phyloP scores from a whole-genome alignment of 2,329 filamentous ascomycete species.

The Arthrobotrys pseudoclavata region DNA sequence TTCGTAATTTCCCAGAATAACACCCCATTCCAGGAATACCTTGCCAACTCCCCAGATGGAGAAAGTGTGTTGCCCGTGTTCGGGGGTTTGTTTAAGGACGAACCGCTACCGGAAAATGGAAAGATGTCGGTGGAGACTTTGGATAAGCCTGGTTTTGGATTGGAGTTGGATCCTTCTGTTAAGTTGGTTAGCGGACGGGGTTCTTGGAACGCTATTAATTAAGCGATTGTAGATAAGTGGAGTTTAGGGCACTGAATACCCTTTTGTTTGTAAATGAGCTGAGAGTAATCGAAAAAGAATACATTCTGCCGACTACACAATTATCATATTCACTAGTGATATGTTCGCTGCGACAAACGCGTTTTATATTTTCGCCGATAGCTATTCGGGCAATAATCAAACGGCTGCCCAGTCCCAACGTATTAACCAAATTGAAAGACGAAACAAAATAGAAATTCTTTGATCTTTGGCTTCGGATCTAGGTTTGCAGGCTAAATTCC shows the following conservation, averaged over 20 bases:
- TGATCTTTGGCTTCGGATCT: too few relatives aligned
- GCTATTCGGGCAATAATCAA: too few relatives aligned
- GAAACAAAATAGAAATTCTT: too few relatives aligned
- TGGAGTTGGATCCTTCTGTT: conserved; percentile 85
- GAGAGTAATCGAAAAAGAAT: not conserved
- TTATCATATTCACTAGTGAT: not conserved
- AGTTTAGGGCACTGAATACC: not conserved
- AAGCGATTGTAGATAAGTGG: conserved; percentile 64
- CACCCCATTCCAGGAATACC: conserved; percentile 94
- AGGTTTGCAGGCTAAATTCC: too few relatives aligned
- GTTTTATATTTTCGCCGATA: too few relatives aligned
- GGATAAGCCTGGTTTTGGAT: conserved; percentile 90
- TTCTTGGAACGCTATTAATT: conserved; percentile 73
- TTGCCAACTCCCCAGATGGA: conserved; percentile 92
- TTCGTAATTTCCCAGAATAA: conserved; percentile 95
- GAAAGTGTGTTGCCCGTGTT: conserved; percentile 92
- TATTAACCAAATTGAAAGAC: too few relatives aligned
- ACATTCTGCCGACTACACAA: not conserved
- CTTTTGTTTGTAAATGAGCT: not conserved
- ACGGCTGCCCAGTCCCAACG: too few relatives aligned
- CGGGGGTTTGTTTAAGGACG: conserved; percentile 88
- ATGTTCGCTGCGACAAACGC: too few relatives aligned
- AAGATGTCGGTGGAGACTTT: conserved; percentile 83
- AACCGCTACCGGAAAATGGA: conserved; percentile 87
- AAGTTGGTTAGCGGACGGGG: conserved; percentile 82